Percentiles rank a stretch among this genome's conserved stretches.
These are phyloP conservation scores for Solanum pennellii DNA, from an alignment of 257 asterid genomes.

Conservation along the genomic window DNA sequence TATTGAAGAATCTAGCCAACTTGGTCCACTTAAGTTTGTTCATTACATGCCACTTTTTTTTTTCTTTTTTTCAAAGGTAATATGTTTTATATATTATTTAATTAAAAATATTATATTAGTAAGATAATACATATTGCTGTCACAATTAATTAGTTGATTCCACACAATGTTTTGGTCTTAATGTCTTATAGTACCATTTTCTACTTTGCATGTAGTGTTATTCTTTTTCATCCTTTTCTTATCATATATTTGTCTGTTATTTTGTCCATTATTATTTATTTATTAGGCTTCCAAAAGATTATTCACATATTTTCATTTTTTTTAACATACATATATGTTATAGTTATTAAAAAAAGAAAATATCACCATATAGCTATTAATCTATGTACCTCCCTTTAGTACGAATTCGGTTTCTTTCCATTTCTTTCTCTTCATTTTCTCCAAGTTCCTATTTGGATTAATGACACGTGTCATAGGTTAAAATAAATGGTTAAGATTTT, in stretches of 20 bases:
- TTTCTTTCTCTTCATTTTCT: too few species aligned
- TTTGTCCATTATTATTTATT: not conserved
- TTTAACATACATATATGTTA: not conserved
- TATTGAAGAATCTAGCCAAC: not conserved
- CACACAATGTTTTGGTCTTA: not conserved
- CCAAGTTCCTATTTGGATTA: too few species aligned
- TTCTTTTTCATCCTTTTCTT: not conserved
- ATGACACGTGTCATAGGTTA: too few species aligned
- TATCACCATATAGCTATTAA: not conserved
- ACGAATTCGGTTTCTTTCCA: too few species aligned
- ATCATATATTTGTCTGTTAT: not conserved
- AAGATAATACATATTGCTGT: not conserved
- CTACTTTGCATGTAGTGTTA: not conserved
- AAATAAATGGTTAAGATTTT: too few species aligned
- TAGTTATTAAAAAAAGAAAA: not conserved
- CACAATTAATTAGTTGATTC: not conserved
- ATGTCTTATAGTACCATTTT: not conserved
- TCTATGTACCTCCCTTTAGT: not conserved
- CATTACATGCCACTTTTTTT: not conserved
- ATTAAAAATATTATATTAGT: not conserved
- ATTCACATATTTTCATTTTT: not conserved
- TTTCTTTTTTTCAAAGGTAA: not conserved
- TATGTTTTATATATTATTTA: not conserved
- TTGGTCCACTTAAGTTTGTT: not conserved
- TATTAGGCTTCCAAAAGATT: not conserved